Percentiles rank a stretch among this genome's conserved stretches.
phyloP scores from a whole-genome alignment of 2,329 filamentous ascomycete genomes.

The Exophiala sp. region DNA sequence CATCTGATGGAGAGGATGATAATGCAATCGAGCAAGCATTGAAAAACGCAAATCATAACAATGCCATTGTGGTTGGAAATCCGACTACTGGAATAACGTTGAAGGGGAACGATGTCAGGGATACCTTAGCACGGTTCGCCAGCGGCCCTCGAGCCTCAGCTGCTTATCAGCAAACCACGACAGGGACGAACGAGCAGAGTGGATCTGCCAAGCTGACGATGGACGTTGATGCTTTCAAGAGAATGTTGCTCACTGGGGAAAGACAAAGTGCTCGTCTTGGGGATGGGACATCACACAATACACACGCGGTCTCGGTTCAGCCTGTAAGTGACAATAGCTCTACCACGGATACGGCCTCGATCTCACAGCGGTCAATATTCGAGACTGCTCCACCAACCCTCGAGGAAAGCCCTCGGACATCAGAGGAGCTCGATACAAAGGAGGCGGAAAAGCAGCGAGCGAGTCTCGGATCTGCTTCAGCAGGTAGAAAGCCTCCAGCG shows the following conservation, averaged over 20 bases:
- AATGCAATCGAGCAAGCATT: slow-evolving; percentile 29
- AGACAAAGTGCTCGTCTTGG: slow-evolving; percentile 37
- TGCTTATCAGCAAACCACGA: background rate
- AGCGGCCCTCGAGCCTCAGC: slow-evolving; percentile 13
- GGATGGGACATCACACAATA: slow-evolving; percentile 21
- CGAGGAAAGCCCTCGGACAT: slow-evolving; percentile 55
- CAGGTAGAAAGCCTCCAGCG: slow-evolving; percentile 64
- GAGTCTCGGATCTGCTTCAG: slow-evolving; percentile 34
- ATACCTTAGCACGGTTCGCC: slow-evolving; percentile 27
- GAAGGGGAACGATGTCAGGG: slow-evolving; percentile 18
- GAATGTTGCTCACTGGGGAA: slow-evolving; percentile 71
- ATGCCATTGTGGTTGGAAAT: slow-evolving; percentile 13
- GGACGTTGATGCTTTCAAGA: slow-evolving; percentile 75
- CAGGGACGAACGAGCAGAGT: slow-evolving; percentile 8
- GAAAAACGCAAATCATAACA: slow-evolving; percentile 29
- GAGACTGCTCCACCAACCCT: slow-evolving; percentile 47
- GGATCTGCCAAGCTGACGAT: slow-evolving; percentile 46
- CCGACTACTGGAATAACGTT: background rate
- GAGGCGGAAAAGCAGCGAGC: slow-evolving; percentile 50
- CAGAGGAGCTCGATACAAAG: slow-evolving; percentile 54
- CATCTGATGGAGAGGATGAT: slow-evolving; percentile 30
- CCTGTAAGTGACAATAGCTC: slow-evolving; percentile 41
- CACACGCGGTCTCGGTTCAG: slow-evolving; percentile 28
- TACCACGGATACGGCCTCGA: slow-evolving; percentile 58
- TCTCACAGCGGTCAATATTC: slow-evolving; percentile 58